Percentiles rank a stretch among this genome's conserved stretches.
phyloP scores from a whole-genome alignment of 768 basidiomycete species.

The Termitomyces sp. region DNA sequence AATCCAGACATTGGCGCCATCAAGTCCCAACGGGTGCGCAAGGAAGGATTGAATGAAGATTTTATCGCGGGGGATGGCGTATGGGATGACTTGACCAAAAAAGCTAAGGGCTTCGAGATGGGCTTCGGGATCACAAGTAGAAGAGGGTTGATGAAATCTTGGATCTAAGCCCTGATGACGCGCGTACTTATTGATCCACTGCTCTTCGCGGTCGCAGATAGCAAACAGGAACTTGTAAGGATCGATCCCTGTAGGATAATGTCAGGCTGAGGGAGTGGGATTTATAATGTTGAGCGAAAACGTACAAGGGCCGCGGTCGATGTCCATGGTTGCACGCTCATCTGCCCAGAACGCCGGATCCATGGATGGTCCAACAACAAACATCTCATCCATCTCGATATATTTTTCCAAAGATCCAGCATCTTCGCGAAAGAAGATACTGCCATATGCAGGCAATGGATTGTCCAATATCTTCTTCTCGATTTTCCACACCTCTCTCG shows the following conservation, averaged over 20 bases:
- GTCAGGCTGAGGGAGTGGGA: background rate
- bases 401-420: background rate
- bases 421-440: background rate
- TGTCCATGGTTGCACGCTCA: background rate
- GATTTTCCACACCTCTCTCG: background rate
- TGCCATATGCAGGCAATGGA: background rate
- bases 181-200: background rate
- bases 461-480: background rate
- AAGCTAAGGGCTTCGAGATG: background rate
- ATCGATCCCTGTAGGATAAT: background rate
- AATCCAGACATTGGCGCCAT: constrained; percentile 1
- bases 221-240: background rate
- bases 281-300: background rate
- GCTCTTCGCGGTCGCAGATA: background rate
- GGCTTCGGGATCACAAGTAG: background rate
- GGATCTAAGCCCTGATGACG: background rate
- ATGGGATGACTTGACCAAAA: background rate
- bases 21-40: background rate
- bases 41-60: background rate
- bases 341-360: background rate
- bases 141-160: background rate
- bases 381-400: background rate
- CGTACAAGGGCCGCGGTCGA: background rate
- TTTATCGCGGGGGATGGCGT: background rate
- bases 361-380: background rate